Conservation (phyloP, 1,284 basidiomycete species). For the Pseudozyma sp. region DNA sequence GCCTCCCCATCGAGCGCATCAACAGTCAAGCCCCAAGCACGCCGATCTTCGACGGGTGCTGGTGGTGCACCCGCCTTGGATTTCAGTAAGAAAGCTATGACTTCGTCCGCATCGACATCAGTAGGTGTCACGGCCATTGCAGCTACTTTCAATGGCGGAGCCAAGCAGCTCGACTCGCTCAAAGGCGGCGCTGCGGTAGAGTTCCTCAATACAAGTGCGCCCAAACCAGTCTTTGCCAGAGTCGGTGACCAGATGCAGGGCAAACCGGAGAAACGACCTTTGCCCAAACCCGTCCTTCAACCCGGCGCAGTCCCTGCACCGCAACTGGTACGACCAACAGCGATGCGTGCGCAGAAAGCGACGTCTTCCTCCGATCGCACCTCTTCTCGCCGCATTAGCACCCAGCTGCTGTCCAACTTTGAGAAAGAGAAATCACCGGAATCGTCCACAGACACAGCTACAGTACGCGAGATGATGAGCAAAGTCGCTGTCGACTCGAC, state of each 20-base stretch:
- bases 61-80: constrained; percentile 57
- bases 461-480: constrained; percentile 41
- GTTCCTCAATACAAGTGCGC: constrained; percentile 53
- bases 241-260: constrained; percentile 6
- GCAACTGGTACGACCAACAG: constrained; percentile 31
- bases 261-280: constrained; percentile 32
- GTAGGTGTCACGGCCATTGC: constrained; percentile 31
- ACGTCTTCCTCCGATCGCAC: constrained; percentile 12
- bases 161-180: constrained; percentile 30
- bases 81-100: constrained; percentile 50
- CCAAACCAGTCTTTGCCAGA: constrained; percentile 46
- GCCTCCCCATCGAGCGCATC: constrained; percentile 42
- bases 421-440: constrained; percentile 23
- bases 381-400: constrained; percentile 32
- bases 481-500: constrained; percentile 44
- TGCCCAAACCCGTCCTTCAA: constrained; percentile 38
- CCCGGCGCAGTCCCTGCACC: constrained; percentile 37
- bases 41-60: constrained; percentile 29
- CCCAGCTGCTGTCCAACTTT: constrained; percentile 38
- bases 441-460: neutral
- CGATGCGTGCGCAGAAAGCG: constrained; percentile 29
- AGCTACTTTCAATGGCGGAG: constrained; percentile 25
- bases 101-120: constrained; percentile 17
- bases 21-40: constrained; percentile 54
- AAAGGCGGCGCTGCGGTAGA: constrained; percentile 44